phyloP scores from a whole-genome alignment of 768 basidiomycete genomes.

The Chalciporus pseudorubinellus region DNA sequence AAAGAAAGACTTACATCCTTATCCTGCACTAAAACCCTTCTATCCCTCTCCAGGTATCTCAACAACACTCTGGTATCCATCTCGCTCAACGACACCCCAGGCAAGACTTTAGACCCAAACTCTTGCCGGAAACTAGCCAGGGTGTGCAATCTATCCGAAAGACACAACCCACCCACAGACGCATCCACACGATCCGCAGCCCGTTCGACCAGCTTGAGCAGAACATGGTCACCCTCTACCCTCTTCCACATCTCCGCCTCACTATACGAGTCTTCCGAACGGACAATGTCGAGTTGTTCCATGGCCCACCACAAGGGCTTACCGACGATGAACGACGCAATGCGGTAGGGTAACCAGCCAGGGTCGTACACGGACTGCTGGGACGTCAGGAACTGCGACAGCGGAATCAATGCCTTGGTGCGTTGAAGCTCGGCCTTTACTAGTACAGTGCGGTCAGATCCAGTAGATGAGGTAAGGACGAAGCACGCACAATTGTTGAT shows the following conservation, averaged over 20 bases:
- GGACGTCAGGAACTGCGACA: slow-evolving; percentile 54
- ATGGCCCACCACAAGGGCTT: slow-evolving; percentile 87
- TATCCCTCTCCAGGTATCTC: slow-evolving; percentile 79
- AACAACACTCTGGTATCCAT: slow-evolving; percentile 68
- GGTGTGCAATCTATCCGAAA: slow-evolving; percentile 62
- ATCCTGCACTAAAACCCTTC: slow-evolving; percentile 57
- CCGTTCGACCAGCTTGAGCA: slow-evolving; percentile 59
- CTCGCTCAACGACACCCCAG: slow-evolving; percentile 49
- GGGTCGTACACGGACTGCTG: slow-evolving; percentile 64
- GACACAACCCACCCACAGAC: slow-evolving; percentile 40
- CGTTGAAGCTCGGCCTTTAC: slow-evolving; percentile 65
- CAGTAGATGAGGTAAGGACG: background rate
- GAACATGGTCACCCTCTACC: slow-evolving; percentile 72
- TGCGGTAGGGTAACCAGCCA: slow-evolving; percentile 65
- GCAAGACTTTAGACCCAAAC: slow-evolving; percentile 48
- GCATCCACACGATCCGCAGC: slow-evolving; percentile 59
- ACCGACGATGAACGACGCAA: slow-evolving; percentile 69
- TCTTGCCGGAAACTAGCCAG: slow-evolving; percentile 55
- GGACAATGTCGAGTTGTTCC: slow-evolving; percentile 71
- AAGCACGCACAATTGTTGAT: slow-evolving; percentile 65
- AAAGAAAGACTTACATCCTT: slow-evolving; percentile 53
- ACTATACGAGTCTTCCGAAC: slow-evolving; percentile 51
- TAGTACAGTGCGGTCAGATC: slow-evolving; percentile 41
- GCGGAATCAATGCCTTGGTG: slow-evolving; percentile 44
- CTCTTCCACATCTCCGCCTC: slow-evolving; percentile 49